These are phyloP conservation scores for Chaetomium strumarium DNA, from an alignment of 2,329 filamentous ascomycete species.

Conservation along the genomic window DNA sequence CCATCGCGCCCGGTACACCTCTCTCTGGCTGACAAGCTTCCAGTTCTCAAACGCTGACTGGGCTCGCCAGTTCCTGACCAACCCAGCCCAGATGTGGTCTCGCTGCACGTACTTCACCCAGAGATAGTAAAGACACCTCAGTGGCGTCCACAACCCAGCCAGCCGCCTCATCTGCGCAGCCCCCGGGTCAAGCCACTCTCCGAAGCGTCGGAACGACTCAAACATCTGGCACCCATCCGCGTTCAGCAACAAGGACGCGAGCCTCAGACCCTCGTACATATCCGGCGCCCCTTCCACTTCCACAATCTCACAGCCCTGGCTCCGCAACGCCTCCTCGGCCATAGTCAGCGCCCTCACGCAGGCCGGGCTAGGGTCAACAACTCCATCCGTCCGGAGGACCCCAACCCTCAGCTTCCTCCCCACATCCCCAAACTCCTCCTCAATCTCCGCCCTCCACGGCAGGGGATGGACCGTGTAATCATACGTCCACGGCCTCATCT, in stretches of 20 bases:
- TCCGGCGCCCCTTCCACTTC: slow-evolving; percentile 54
- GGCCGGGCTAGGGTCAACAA: slow-evolving; percentile 81
- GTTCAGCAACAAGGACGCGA: slow-evolving; percentile 77
- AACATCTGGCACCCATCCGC: slow-evolving; percentile 79
- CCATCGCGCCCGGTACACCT: slow-evolving; percentile 71
- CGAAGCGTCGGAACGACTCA: slow-evolving; percentile 66
- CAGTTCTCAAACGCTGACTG: slow-evolving; percentile 76
- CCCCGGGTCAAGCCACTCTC: slow-evolving; percentile 75
- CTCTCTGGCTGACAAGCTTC: slow-evolving; percentile 70
- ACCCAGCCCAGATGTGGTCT: slow-evolving; percentile 70
- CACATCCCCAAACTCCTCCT: slow-evolving; percentile 56
- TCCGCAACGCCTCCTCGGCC: slow-evolving; percentile 61
- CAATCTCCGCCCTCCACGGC: slow-evolving; percentile 63
- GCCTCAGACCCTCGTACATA: slow-evolving; percentile 67
- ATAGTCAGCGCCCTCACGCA: slow-evolving; percentile 70
- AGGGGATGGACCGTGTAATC: slow-evolving; percentile 82
- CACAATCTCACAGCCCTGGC: slow-evolving; percentile 69
- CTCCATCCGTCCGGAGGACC: slow-evolving; percentile 70
- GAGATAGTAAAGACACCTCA: slow-evolving; percentile 82
- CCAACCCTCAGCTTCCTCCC: slow-evolving; percentile 66
- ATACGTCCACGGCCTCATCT: slow-evolving; percentile 83
- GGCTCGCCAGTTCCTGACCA: slow-evolving; percentile 66
- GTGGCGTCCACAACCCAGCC: slow-evolving; percentile 63
- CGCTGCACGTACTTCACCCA: slow-evolving; percentile 80
- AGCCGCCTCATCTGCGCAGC: slow-evolving; percentile 69